Evolutionary conservation across 1,284 basidiomycete species (phyloP), one percentile per base, ranked within the genome.

Genomic region (Porphyrellus sp.): DNA sequence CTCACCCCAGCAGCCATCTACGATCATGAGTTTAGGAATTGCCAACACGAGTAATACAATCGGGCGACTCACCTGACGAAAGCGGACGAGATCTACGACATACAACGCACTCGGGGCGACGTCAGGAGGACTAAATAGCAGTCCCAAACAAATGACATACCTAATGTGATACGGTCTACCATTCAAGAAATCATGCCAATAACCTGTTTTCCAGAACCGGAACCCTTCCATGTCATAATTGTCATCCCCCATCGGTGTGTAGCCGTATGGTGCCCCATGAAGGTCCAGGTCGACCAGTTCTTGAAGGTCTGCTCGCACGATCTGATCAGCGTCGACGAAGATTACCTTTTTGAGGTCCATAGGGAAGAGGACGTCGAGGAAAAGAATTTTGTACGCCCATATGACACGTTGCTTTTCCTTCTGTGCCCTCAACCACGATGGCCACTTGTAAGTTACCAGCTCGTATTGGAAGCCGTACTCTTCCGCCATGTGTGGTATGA

Each of bases 371-470:
- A 98, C 95, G 64, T 99, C 96, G 25, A 99, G 82, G 81, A 99
- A 99, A 34, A 99, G 82, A 57, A 99, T 99, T 75, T 99, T 99
- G 79, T 98, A 98, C n/a, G 91, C 97, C 96, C 96, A 99, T 63
- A 99, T 99, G 52, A 94, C 90, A 20, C 96, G 82, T 70, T 99
- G 96, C 71, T 99, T 99, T 73, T 99, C 96, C 51, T 86, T 94
- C 70, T 98, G 96, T 11, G 83, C 82, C n/a, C 93, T 88, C 13
- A 99, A 78, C 96, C 96, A 99, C 4, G 89, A 89, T 0, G 96
- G 97, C 96, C 96, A 99, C 65, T 97, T 98, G 77, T 98, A 99
- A 0, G 96, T 98, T 51, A 99, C 90, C 12, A 99, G 80, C 67
- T 98, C 95, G 69, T 98, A 97, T 64, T 96, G 81, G 79, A 99